These are phyloP conservation scores for Salix brachista DNA, from an alignment of 345 rosid species.

Conservation along the genomic window DNA sequence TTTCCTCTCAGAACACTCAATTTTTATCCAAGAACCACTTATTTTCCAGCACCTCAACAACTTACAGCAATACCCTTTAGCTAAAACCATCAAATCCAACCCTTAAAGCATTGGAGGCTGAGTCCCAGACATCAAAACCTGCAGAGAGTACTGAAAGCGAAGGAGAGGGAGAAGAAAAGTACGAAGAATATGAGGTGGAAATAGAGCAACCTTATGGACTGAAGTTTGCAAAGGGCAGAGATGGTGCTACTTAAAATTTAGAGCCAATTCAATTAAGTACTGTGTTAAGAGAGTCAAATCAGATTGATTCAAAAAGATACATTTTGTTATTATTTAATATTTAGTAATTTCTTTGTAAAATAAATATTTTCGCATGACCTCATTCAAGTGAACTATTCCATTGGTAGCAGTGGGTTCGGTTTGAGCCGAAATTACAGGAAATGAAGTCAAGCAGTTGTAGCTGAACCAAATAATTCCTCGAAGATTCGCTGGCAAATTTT, in stretches of 20 bases:
- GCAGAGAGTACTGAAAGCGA: conserved; percentile 31
- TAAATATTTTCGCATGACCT: too few relatives aligned
- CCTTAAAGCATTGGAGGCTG: conserved; percentile 59
- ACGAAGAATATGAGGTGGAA: conserved; percentile 82
- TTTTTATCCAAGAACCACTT: conserved; percentile 24
- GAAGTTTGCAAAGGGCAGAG: conserved; percentile 82
- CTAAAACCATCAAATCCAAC: conserved; percentile 32
- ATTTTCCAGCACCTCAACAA: conserved; percentile 15
- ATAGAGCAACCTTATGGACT: conserved; percentile 77
- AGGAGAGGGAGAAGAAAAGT: conserved; percentile 39
- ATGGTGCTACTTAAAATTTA: conserved; percentile 55
- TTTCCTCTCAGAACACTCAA: conserved; percentile 28
- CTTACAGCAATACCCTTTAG: conserved; percentile 37
- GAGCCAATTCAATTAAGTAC: too few relatives aligned
- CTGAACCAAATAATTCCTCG: too few relatives aligned
- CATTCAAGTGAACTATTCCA: too few relatives aligned
- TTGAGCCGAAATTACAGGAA: too few relatives aligned
- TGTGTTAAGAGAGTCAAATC: too few relatives aligned
- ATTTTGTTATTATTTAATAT: too few relatives aligned
- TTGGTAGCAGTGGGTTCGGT: too few relatives aligned
- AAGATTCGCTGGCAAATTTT: too few relatives aligned
- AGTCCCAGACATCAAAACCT: conserved; percentile 41
- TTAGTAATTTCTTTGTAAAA: too few relatives aligned
- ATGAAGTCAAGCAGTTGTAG: too few relatives aligned
- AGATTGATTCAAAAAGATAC: too few relatives aligned